Evolutionary conservation across 2,329 filamentous ascomycete genomes (phyloP).

Genomic region (Cladosporium sp.): DNA sequence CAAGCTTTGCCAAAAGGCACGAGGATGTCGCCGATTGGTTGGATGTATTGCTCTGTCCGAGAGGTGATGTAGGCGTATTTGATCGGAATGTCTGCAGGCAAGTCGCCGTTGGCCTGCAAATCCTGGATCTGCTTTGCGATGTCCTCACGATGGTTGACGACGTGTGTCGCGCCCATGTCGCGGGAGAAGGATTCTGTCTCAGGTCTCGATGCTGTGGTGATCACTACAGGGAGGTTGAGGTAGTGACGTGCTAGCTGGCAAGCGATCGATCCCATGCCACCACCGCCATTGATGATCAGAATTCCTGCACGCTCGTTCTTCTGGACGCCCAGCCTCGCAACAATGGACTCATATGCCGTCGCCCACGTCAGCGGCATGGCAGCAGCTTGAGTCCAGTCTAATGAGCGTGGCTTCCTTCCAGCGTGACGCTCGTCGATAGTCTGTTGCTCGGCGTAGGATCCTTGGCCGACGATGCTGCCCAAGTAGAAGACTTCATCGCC

Average conservation of each 20-base stretch:
- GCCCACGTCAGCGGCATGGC: conserved; percentile 43
- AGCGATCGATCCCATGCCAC: conserved; percentile 42
- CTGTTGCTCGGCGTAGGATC: conserved; percentile 41
- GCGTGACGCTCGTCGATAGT: conserved; percentile 40
- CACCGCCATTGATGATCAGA: conserved; percentile 42
- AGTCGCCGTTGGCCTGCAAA: conserved; percentile 20
- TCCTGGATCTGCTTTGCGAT: conserved; percentile 36
- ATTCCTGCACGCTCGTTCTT: conserved; percentile 29
- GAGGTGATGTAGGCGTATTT: conserved; percentile 43
- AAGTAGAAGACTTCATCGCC: conserved; percentile 45
- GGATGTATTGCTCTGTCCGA: conserved; percentile 40
- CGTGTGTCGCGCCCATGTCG: conserved; percentile 42
- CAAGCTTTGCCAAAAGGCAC: conserved; percentile 44
- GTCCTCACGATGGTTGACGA: conserved; percentile 41
- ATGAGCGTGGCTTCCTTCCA: conserved; percentile 37
- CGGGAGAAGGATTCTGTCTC: conserved; percentile 39
- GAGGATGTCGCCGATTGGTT: conserved; percentile 35
- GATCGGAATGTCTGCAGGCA: conserved; percentile 32
- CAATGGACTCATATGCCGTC: conserved; percentile 43
- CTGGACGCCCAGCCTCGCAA: conserved; percentile 40
- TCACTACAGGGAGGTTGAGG: conserved; percentile 39
- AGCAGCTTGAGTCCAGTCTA: conserved; percentile 39
- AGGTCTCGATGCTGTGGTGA: conserved; percentile 41
- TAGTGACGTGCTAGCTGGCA: conserved; percentile 42
- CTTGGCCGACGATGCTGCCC: conserved; percentile 37